Evolutionary conservation across 1,139 yeast species (phyloP).

Genomic region (Kodamaea ohmeri): DNA sequence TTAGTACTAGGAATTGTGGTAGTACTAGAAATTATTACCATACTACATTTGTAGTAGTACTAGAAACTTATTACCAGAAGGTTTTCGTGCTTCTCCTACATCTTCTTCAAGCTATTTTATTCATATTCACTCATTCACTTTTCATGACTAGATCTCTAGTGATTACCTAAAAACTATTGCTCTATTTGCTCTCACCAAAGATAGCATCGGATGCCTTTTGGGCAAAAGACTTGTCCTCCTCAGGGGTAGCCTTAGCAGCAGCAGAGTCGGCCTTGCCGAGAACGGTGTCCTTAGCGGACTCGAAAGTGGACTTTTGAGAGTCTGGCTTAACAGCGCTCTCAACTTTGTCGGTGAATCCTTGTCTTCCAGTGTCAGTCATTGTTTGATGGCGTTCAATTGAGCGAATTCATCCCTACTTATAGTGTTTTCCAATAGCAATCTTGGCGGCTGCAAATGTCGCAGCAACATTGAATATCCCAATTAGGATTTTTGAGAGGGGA

Average conservation of each 20-base stretch:
- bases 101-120: background rate
- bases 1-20: too few species aligned
- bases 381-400: too few species aligned
- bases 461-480: too few species aligned
- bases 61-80: too few species aligned
- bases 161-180: too few species aligned
- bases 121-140: too few species aligned
- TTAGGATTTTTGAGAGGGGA: too few species aligned
- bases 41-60: too few species aligned
- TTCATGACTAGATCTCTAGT: too few species aligned
- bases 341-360: conserved; percentile 65
- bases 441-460: background rate
- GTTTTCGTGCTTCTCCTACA: too few species aligned
- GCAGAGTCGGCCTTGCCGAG: conserved; percentile 65
- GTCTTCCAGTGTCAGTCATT: conserved; percentile 81
- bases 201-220: conserved; percentile 63
- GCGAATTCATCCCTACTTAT: too few species aligned
- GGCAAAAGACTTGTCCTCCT: conserved; percentile 59
- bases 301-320: conserved; percentile 58
- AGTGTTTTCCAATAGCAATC: background rate
- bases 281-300: conserved; percentile 68
- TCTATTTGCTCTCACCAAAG: conserved; percentile 20
- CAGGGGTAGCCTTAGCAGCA: conserved; percentile 59
- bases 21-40: too few species aligned
- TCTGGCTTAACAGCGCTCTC: conserved; percentile 72